These are phyloP conservation scores for Acacia crassicarpa DNA, from an alignment of 306 rosid species.

Conservation along the genomic window DNA sequence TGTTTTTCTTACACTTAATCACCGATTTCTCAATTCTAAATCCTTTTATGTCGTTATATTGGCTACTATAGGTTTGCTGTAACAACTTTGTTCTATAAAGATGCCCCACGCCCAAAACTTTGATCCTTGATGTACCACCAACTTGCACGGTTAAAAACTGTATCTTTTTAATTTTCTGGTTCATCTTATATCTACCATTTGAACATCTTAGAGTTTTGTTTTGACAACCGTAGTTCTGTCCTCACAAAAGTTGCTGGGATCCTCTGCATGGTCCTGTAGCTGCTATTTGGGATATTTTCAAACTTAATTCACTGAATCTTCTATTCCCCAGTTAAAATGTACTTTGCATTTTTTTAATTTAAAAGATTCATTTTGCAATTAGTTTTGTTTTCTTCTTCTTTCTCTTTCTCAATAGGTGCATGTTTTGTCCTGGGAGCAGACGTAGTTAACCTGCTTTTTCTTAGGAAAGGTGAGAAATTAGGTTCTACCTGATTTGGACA, in stretches of 20 bases:
- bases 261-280: constrained; percentile 15
- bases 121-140: not conserved
- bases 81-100: not conserved
- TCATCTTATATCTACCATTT: not conserved
- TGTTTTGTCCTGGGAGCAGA: constrained; percentile 19
- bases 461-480: constrained; percentile 40
- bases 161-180: no score
- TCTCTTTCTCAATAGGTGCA: constrained; percentile 12
- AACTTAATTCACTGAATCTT: constrained; percentile 27
- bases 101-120: not conserved
- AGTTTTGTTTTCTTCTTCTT: not conserved
- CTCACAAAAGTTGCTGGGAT: constrained; percentile 21
- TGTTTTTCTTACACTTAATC: not conserved
- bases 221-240: constrained; percentile 3
- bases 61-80: constrained; percentile 16
- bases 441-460: constrained; percentile 11
- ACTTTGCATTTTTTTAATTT: constrained; percentile 1
- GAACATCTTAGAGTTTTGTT: constrained; percentile 11
- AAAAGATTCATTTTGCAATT: constrained; percentile 14
- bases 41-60: not conserved
- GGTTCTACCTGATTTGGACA: constrained; percentile 35
- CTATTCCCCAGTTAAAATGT: constrained; percentile 5
- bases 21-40: constrained; percentile 8
- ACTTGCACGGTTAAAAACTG: no score
- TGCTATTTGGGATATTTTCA: constrained; percentile 21